These are phyloP conservation scores for Trichoderma asperelloides DNA, from an alignment of 495 filamentous ascomycete genomes.

Conservation along the genomic window DNA sequence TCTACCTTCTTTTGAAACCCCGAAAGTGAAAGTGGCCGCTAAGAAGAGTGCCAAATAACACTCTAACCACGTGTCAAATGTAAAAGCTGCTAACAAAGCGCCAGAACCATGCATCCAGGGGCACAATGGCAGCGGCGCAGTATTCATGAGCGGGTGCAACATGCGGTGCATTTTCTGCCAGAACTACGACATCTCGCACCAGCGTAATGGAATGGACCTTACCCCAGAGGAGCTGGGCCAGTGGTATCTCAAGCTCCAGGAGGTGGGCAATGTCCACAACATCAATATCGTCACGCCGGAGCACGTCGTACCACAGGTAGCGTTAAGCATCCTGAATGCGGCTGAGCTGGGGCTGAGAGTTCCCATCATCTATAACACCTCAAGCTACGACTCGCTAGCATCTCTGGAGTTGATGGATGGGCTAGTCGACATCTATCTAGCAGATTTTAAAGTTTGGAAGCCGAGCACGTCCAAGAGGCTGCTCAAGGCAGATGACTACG, in stretches of 20 bases:
- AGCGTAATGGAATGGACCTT: conserved; percentile 62
- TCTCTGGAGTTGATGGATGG: conserved; percentile 61
- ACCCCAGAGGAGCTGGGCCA: conserved; percentile 66
- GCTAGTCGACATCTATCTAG: conserved; percentile 68
- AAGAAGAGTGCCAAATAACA: neutral
- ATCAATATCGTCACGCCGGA: conserved; percentile 74
- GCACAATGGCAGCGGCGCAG: conserved; percentile 61
- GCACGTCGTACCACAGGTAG: conserved; percentile 72
- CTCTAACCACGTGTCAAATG: neutral
- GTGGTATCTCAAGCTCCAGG: conserved; percentile 71
- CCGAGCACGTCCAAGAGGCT: conserved; percentile 52
- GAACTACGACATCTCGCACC: conserved; percentile 72
- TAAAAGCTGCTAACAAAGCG: neutral
- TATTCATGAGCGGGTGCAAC: conserved; percentile 50
- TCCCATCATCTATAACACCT: conserved; percentile 74
- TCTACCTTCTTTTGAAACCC: neutral
- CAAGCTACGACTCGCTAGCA: conserved; percentile 60
- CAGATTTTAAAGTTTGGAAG: conserved; percentile 73
- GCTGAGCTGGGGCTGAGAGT: conserved; percentile 53
- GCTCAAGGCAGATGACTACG: conserved; percentile 66
- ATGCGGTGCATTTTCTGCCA: conserved; percentile 65
- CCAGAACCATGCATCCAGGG: conserved; percentile 69
- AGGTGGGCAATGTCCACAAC: conserved; percentile 63
- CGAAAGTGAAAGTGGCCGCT: neutral
- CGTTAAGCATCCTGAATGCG: conserved; percentile 58